These are phyloP conservation scores for Musa beccarii DNA, from an alignment of 176 grass and related monocot species.

Conservation along the genomic window DNA sequence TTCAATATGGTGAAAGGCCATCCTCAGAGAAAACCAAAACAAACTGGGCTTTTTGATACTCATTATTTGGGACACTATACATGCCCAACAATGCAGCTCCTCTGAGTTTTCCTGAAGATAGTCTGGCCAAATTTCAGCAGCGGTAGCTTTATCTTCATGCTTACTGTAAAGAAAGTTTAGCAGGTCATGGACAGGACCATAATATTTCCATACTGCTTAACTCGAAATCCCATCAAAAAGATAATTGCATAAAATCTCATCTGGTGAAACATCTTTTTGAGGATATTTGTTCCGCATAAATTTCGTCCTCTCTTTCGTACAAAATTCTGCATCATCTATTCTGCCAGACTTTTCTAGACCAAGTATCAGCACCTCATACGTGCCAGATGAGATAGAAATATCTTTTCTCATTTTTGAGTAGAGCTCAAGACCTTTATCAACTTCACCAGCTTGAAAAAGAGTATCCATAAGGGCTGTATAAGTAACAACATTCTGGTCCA, in stretches of 20 bases:
- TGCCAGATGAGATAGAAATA: slow-evolving; percentile 39
- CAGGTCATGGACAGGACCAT: neutral
- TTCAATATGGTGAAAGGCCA: too few species aligned
- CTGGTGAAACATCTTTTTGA: slow-evolving; percentile 20
- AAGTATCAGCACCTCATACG: slow-evolving; percentile 50
- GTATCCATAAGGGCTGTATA: slow-evolving; percentile 56
- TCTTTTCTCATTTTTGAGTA: slow-evolving; percentile 41
- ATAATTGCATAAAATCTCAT: slow-evolving; percentile 59
- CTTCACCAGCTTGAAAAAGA: slow-evolving; percentile 51
- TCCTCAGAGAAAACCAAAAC: too few species aligned
- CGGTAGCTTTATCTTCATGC: neutral
- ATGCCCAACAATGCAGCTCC: too few species aligned
- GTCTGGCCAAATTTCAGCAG: neutral
- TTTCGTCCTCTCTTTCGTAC: slow-evolving; percentile 51
- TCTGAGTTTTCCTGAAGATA: too few species aligned
- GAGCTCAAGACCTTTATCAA: slow-evolving; percentile 37
- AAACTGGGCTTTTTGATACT: too few species aligned
- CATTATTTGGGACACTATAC: too few species aligned
- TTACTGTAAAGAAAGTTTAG: neutral
- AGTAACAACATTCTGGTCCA: slow-evolving; percentile 46
- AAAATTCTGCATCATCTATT: slow-evolving; percentile 39
- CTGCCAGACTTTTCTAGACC: slow-evolving; percentile 47
- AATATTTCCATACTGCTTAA: neutral
- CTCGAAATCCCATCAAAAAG: slow-evolving; percentile 30
- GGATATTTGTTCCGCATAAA: slow-evolving; percentile 39